Conservation (phyloP, 768 basidiomycete species). For the Calocybe indica region DNA sequence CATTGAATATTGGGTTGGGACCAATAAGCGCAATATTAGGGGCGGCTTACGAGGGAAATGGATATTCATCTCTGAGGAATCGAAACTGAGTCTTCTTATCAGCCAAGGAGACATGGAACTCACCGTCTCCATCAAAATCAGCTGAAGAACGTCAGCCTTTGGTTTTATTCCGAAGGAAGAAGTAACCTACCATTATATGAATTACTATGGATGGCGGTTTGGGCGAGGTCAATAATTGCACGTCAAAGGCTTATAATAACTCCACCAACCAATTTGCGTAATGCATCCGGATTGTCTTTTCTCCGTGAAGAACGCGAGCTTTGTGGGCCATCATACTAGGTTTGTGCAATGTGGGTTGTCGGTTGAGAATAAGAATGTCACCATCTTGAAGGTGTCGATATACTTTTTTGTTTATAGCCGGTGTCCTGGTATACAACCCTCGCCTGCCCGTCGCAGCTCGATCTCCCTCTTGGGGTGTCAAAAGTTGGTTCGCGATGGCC, state of each 20-base stretch:
- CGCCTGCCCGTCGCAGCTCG: constrained; percentile 35
- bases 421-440: constrained; percentile 70
- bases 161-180: neutral
- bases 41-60: constrained; percentile 87
- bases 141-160: constrained; percentile 32
- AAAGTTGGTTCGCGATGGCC: constrained; percentile 90
- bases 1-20: constrained; percentile 4
- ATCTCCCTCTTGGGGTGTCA: constrained; percentile 85
- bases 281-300: constrained; percentile 99
- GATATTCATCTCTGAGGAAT: constrained; percentile 88
- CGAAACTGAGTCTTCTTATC: constrained; percentile 3
- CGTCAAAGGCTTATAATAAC: constrained; percentile 2
- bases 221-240: neutral
- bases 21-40: neutral
- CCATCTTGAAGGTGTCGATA: constrained; percentile 93
- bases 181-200: constrained; percentile 82
- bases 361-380: constrained; percentile 92
- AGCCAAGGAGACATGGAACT: constrained; percentile 17
- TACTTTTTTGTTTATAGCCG: constrained; percentile 92
- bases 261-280: constrained; percentile 91
- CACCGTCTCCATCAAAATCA: constrained; percentile 91
- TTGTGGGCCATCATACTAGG: constrained; percentile 99
- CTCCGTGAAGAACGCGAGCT: constrained; percentile 86
- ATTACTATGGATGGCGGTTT: constrained; percentile 52
- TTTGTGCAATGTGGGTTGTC: constrained; percentile 97